A percentile compares a stretch with the other conserved stretches of the same genome.
phyloP scores from a whole-genome alignment of 2,329 filamentous ascomycete species.

The Trichothecium sympodiale region DNA sequence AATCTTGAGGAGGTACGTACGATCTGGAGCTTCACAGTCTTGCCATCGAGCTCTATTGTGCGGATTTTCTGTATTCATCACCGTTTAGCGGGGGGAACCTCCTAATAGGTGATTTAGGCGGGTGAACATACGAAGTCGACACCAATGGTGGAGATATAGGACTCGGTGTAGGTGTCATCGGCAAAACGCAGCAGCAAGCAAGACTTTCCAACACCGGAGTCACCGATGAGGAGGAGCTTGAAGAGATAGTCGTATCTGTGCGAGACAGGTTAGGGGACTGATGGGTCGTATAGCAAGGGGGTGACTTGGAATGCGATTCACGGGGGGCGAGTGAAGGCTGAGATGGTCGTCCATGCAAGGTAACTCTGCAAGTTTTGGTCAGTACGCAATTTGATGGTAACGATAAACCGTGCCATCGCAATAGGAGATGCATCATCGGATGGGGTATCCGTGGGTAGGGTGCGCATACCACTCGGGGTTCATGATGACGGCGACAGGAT shows the following conservation, averaged over 20 bases:
- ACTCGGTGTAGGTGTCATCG: slow-evolving; percentile 98
- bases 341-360: slow-evolving; percentile 12
- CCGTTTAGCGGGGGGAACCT: slow-evolving; percentile 6
- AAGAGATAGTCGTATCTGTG: slow-evolving; percentile 99
- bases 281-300: not conserved
- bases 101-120: slow-evolving; percentile 1
- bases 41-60: slow-evolving; percentile 97
- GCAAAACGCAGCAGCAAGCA: slow-evolving; percentile 96
- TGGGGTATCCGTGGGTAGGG: slow-evolving; percentile 13
- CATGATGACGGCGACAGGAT: slow-evolving; percentile 47
- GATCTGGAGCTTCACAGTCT: slow-evolving; percentile 99
- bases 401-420: slow-evolving; percentile 5
- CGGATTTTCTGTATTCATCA: slow-evolving; percentile 73
- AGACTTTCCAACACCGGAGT: slow-evolving; percentile 99
- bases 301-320: not conserved
- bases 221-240: slow-evolving; percentile 99
- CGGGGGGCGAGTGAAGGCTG: slow-evolving; percentile 9
- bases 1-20: slow-evolving; percentile 41
- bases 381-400: slow-evolving; percentile 4
- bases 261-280: slow-evolving; percentile 9
- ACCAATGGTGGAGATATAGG: slow-evolving; percentile 98
- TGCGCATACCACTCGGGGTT: slow-evolving; percentile 81
- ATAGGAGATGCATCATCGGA: slow-evolving; percentile 21
- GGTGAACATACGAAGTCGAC: slow-evolving; percentile 80
- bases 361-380: slow-evolving; percentile 4